Evolutionary conservation across 306 rosid genomes (phyloP).

Genomic region (Trifolium pratense): DNA sequence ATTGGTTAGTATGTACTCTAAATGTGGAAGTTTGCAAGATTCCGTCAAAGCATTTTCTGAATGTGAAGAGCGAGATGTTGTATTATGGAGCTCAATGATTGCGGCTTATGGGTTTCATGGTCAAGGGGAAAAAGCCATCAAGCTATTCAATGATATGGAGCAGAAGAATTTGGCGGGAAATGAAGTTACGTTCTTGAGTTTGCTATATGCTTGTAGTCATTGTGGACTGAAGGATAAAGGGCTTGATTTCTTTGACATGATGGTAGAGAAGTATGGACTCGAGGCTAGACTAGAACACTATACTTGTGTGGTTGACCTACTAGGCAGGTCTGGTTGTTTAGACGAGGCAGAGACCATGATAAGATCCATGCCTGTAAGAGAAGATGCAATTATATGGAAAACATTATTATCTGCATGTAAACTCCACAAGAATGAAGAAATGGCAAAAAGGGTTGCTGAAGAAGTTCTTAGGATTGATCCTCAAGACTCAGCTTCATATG

Average conservation of each 20-base stretch:
- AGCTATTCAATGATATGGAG: slow-evolving; percentile 76
- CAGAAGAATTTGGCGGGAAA: slow-evolving; percentile 61
- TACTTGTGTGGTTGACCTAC: slow-evolving; percentile 84
- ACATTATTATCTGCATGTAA: slow-evolving; percentile 86
- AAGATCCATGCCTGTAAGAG: slow-evolving; percentile 77
- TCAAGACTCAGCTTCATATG: slow-evolving; percentile 76
- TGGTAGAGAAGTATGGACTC: slow-evolving; percentile 68
- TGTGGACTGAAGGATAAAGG: slow-evolving; percentile 86
- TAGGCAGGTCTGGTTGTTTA: slow-evolving; percentile 84
- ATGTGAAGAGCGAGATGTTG: slow-evolving; percentile 62
- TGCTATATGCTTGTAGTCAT: slow-evolving; percentile 92
- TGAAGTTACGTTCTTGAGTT: slow-evolving; percentile 87
- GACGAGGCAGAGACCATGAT: slow-evolving; percentile 81
- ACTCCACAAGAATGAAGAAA: slow-evolving; percentile 74
- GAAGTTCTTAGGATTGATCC: slow-evolving; percentile 81
- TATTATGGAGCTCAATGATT: slow-evolving; percentile 85
- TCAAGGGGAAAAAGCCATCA: slow-evolving; percentile 73
- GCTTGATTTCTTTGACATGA: slow-evolving; percentile 64
- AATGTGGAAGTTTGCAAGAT: slow-evolving; percentile 81
- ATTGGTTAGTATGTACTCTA: slow-evolving; percentile 86
- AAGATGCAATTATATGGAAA: slow-evolving; percentile 87
- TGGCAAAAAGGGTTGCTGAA: slow-evolving; percentile 73
- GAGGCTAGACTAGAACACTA: slow-evolving; percentile 77
- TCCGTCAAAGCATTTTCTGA: slow-evolving; percentile 72
- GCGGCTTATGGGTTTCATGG: slow-evolving; percentile 94